phyloP scores from a whole-genome alignment of 345 rosid genomes.

The Dipteronia dyeriana region DNA sequence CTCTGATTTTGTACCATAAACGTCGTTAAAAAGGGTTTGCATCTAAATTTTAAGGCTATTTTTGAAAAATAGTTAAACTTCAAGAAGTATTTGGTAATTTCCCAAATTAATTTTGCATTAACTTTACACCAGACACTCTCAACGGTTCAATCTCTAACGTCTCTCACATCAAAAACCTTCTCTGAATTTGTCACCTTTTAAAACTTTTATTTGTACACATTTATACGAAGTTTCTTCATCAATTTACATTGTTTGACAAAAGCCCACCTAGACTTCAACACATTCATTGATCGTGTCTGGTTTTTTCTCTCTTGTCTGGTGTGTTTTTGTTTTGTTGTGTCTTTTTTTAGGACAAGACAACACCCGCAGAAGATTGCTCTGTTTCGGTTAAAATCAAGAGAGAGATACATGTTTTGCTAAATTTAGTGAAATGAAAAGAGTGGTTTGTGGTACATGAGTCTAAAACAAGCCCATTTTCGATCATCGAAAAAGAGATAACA shows the following conservation, averaged over 20 bases:
- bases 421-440: neutral
- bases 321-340: neutral
- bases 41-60: no score
- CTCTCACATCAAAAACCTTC: neutral
- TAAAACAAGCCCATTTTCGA: neutral
- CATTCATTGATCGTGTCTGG: neutral
- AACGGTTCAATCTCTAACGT: slow-evolving; percentile 6
- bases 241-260: neutral
- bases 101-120: neutral
- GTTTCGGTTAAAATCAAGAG: neutral
- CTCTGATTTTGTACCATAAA: no score
- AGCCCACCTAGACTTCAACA: neutral
- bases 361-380: neutral
- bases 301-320: neutral
- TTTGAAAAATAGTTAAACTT: no score
- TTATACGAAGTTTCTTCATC: neutral
- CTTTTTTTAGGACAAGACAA: neutral
- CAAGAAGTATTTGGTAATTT: no score
- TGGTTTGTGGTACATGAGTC: neutral
- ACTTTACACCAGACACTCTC: neutral
- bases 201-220: neutral
- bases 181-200: neutral
- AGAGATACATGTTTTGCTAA: no score
- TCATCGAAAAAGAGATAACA: neutral
- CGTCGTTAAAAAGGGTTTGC: no score